Evolutionary conservation across 2,329 filamentous ascomycete species (phyloP), one percentile per base, ranked within the genome.

Genomic region (Neonectria punicea): DNA sequence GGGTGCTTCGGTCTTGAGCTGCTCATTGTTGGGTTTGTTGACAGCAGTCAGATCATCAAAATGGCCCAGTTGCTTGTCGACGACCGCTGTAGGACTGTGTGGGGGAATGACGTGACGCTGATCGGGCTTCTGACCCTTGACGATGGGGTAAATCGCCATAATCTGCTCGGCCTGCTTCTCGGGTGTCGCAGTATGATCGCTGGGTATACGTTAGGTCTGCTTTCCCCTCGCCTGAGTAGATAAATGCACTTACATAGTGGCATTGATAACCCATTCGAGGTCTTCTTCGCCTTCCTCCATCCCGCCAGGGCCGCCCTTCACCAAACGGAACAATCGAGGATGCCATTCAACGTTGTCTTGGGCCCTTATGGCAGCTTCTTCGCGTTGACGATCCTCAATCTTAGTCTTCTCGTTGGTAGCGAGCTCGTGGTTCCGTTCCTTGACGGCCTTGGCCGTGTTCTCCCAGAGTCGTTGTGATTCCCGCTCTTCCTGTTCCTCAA

Each of bases 381-480:
- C 91, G 74, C 96, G 88, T 80, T 99, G 96, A 75, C 88, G 90
- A 74, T 98, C 95, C 78, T 99, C 96, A 64, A 99, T 93, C 77
- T 92, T 92, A n/a, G 93, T 94, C 83, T 99, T 99, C 76, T 98
- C 95, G 68, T 96, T 92, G 1, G 96, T 99, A 4, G 96, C 96
- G 9, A 91, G 81, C 71, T 93, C 92, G 74, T 99, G 96, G 73
- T 99, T 94, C 63, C 90, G 89, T 53, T 92, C 90, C 75, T 91
- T 92, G 67, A 99, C 90, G 0, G 95, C 96, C 70, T 90, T 86
- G 9, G 91, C 92, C 0, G 94, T 97, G 54, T 89, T 90, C 34
- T 89, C 81, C 96, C 96, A 99, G 50, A 99, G 83, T 68, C 85
- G 90, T 78, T 97, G 94, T 13, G 94, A 98, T 79, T 99, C 96